phyloP scores from a whole-genome alignment of 2,329 filamentous ascomycete genomes.

The Aphanocladium album region DNA sequence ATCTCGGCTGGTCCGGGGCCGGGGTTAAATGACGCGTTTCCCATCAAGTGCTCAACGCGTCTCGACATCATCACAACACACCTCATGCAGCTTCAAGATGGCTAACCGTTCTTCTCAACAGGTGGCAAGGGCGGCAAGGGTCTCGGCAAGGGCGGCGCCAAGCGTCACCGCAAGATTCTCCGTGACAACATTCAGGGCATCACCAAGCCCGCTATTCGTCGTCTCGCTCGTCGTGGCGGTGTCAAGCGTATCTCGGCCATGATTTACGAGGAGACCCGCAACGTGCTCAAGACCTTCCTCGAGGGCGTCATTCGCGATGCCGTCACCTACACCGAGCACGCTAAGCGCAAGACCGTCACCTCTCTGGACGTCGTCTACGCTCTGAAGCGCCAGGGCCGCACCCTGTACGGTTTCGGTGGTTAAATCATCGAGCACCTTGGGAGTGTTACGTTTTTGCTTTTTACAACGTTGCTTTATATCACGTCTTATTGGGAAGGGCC shows the following conservation, averaged over 20 bases:
- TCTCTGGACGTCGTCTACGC: constrained; percentile 57
- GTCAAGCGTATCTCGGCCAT: constrained; percentile 99
- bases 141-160: constrained; percentile 96
- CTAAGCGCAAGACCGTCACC: constrained; percentile 67
- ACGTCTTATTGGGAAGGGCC: constrained; percentile 12
- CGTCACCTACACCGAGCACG: constrained; percentile 66
- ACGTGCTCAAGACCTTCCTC: constrained; percentile 66
- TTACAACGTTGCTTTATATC: constrained; percentile 17
- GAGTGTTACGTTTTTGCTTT: constrained; percentile 30
- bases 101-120: too few relatives aligned
- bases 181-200: constrained; percentile 99
- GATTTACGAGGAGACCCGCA: constrained; percentile 67
- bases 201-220: constrained; percentile 96
- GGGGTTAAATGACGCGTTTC: constrained; percentile 10
- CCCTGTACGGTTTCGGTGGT: constrained; percentile 77
- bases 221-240: constrained; percentile 98
- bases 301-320: constrained; percentile 64
- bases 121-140: constrained; percentile 96
- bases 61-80: background rate
- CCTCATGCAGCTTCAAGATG: too few relatives aligned
- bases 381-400: constrained; percentile 57
- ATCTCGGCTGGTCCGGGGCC: background rate
- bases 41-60: background rate
- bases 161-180: constrained; percentile 98
- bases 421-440: constrained; percentile 41